Conservation (phyloP, 305 asterid species). For the Solanum hybrid region DNA sequence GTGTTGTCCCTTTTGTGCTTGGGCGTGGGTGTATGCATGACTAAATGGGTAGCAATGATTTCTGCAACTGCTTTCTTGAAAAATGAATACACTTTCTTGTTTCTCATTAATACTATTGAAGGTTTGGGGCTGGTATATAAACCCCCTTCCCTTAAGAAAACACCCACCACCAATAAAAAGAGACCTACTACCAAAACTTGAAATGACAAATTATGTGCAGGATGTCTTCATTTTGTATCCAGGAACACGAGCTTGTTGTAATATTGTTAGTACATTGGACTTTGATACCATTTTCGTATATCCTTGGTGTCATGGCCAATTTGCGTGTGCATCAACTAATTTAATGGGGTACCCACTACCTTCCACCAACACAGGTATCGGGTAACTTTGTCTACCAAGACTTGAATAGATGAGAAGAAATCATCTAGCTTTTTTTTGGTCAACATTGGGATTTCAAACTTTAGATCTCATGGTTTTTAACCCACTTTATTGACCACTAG, state of each 20-base stretch:
- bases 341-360: neutral
- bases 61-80: neutral
- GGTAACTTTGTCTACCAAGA: neutral
- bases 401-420: neutral
- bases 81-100: neutral
- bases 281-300: neutral
- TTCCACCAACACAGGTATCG: neutral
- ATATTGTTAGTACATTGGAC: neutral
- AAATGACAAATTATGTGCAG: neutral
- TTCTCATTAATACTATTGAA: neutral
- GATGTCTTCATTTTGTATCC: neutral
- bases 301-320: neutral
- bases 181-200: neutral
- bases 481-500: neutral
- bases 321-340: neutral
- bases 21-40: neutral
- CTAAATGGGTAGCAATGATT: neutral
- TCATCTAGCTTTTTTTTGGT: neutral
- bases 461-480: neutral
- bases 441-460: neutral
- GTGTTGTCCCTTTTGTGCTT: neutral
- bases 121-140: neutral
- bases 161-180: neutral
- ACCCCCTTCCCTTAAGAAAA: neutral
- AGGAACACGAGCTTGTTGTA: neutral